Base-by-base conservation (phyloP, 2,329 filamentous ascomycete genomes). In the Xylariaceae sp. region DNA sequence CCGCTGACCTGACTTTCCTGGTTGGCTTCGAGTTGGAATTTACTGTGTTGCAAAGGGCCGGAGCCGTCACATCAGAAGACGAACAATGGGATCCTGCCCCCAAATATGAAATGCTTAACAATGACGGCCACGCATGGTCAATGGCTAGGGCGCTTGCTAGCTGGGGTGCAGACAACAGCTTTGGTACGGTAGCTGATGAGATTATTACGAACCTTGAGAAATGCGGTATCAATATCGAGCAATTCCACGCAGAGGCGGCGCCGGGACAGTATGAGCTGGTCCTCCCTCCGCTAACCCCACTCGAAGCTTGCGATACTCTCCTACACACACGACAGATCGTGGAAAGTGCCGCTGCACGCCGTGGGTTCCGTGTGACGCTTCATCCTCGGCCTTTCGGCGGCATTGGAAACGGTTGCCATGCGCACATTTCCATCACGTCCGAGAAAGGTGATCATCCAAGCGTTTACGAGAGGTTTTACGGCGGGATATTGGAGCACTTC, bases 21-120 rank as follows among this genome's bases (percentile, higher is more conserved):
- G 70, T 90, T 12, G 90, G 89, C 0, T 95, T 94, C 61, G 90
- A 95, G 69, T 83, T 95, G 41, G 89, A 95, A 69, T 81, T 94
- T 7, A 77, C 88, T 1, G 84, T 95, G 60, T 74, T 92, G 60
- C 76, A 77, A 41, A 76, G 77, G 26, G 64, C 70, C 35, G 62
- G 65, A 19, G 19, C 19, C 19, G 19, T 19, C 19, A 19, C 19
- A 19, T 19, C 19, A 19, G 19, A 19, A 19, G 19, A 19, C 19
- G 19, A 19, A 19, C 19, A 19, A 19, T 19, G 19, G 19, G 19
- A 19, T 19, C 19, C 19, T 6, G 62, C 70, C 30, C 59, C 68
- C 12, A 60, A 70, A 3, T 74, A 71, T 41, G 69, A 71, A 6
- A 65, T 71, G 1, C 75, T 86, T 0, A 67, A 78, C n/a, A 79